Conservation (phyloP, 2,329 filamentous ascomycete genomes). For the Elsinoe batatas region DNA sequence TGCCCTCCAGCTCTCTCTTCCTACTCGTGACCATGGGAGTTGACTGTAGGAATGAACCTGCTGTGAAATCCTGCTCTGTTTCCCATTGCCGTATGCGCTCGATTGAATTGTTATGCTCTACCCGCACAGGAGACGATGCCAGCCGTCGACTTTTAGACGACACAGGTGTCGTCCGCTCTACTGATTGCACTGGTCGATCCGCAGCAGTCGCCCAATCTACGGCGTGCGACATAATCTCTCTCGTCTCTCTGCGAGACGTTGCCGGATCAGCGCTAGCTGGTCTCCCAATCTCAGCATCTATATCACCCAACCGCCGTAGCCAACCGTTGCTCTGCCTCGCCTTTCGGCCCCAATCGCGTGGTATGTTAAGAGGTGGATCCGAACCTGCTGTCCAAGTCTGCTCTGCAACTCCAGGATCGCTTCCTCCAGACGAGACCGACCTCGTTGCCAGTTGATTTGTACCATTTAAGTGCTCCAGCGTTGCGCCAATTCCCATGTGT, state of each 20-base stretch:
- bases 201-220: constrained; percentile 24
- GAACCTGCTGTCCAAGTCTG: constrained; percentile 17
- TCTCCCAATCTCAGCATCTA: constrained; percentile 19
- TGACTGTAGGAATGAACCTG: constrained; percentile 37
- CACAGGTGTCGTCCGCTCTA: constrained; percentile 26
- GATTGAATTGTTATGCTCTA: constrained; percentile 15
- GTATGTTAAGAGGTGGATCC: constrained; percentile 37
- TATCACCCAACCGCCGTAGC: constrained; percentile 31
- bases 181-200: constrained; percentile 33
- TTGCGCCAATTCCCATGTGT: constrained; percentile 31
- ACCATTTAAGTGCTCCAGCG: constrained; percentile 35
- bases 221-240: constrained; percentile 18
- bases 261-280: constrained; percentile 12
- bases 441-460: constrained; percentile 15
- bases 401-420: constrained; percentile 11
- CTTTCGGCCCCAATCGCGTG: constrained; percentile 40
- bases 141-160: constrained; percentile 12
- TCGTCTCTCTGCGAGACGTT: neutral
- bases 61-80: constrained; percentile 35
- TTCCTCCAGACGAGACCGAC: constrained; percentile 6
- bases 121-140: constrained; percentile 19
- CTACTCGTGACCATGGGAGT: constrained; percentile 35
- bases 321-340: constrained; percentile 32
- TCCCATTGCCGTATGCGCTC: constrained; percentile 26
- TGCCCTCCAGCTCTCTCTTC: constrained; percentile 33